Evolutionary conservation across 345 rosid species (phyloP), one percentile per base, ranked within the genome.

Genomic region (Rubroshorea leprosula): DNA sequence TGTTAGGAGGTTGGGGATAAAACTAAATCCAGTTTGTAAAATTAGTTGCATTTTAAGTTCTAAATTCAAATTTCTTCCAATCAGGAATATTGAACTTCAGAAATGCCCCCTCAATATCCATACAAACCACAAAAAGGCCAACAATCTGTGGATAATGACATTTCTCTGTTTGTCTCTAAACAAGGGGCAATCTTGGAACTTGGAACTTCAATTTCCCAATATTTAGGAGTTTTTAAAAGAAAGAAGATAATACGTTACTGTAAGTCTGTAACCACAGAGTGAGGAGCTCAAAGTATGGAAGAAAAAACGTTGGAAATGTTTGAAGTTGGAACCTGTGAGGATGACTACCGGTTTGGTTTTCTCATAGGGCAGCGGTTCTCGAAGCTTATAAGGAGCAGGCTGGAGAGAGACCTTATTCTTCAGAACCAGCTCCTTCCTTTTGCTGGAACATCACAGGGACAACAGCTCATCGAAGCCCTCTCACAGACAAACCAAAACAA

Each of bases 301-400:
- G 62, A 38, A 14, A 27, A 55, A 55, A 35, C 22, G 55, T 12
- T 64, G 44, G 86, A 80, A 68, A 57, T 74, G 25, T 66, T 76
- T 48, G 83, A 80, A 65, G 77, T 83, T 56, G 85, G 89, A 31
- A 77, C 83, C 15, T 78, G 80, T 58, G 66, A 80, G 52, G 62
- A 69, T 69, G 72, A 67, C 26, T 67, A 65, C 62, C 66, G 70
- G 49, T 54, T 78, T 68, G 86, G 89, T 17, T 78, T 76, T 51
- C 48, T 57, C 17, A 78, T 78, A n/a, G 84, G 89, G 19, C 64
- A 70, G 61, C 68, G 80, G 62, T 83, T 80, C 70, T 59, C 60
- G 12, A 29, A 60, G 20, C 47, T 25, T 67, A 80, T 83, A 58
- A 71, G 51, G 49, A 78, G 80, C 72, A 70, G 89, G 64, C 19